A percentile compares a stretch with the other conserved stretches of the same genome.
These are phyloP conservation scores for Glycine latifolia DNA, from an alignment of 306 rosid genomes.

Conservation along the genomic window DNA sequence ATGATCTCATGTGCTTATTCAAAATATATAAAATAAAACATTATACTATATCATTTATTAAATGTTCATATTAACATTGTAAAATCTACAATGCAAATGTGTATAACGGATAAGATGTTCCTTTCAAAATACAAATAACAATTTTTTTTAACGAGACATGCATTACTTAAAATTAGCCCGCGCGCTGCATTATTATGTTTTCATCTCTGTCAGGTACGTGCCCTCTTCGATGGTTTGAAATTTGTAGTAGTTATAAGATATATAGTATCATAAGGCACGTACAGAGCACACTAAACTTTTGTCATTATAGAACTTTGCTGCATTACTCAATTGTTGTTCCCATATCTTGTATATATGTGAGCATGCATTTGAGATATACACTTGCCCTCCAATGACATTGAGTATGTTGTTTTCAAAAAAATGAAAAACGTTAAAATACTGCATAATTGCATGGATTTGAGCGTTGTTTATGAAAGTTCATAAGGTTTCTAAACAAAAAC, in stretches of 20 bases:
- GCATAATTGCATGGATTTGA: background rate
- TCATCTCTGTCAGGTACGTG: slow-evolving; percentile 32
- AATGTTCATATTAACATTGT: background rate
- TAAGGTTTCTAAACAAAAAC: slow-evolving; percentile 11
- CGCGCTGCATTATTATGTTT: slow-evolving; percentile 9
- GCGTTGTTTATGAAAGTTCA: too few species aligned
- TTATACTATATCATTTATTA: background rate
- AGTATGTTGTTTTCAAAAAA: slow-evolving; percentile 18
- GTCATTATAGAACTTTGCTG: background rate
- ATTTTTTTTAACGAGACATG: slow-evolving; percentile 16
- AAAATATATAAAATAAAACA: slow-evolving; percentile 7
- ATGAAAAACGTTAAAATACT: background rate
- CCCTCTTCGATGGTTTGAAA: slow-evolving; percentile 34
- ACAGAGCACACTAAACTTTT: slow-evolving; percentile 8
- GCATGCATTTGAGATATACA: slow-evolving; percentile 2
- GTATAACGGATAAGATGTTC: slow-evolving; percentile 39
- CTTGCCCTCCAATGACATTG: slow-evolving; percentile 17
- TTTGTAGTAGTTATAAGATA: background rate
- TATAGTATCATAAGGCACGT: background rate
- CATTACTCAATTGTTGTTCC: slow-evolving; percentile 16
- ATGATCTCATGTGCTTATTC: slow-evolving; percentile 54
- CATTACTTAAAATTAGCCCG: background rate
- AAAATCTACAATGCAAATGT: background rate
- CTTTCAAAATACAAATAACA: slow-evolving; percentile 35
- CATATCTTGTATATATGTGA: slow-evolving; percentile 26